Base-by-base conservation (phyloP, 257 asterid genomes). In the Dorcoceras hygrometricum region DNA sequence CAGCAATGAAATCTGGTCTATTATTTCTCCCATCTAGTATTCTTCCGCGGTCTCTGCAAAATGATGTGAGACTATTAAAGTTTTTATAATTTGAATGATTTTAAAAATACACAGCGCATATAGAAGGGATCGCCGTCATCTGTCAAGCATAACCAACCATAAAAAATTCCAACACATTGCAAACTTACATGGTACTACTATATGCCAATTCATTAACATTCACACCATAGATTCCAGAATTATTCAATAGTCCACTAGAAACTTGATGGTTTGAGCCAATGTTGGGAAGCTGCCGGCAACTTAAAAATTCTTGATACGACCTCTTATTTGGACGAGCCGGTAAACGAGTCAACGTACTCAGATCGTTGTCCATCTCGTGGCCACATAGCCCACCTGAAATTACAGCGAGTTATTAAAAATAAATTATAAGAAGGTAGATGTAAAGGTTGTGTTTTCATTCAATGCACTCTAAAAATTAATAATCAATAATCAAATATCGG, bases 21-120 rank as follows among this genome's bases (percentile, higher is more conserved):
- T 70, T 78, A 24, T 22, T 73, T 70, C 69, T 64, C 75, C 50
- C 4, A 12, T 69, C 79, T 51, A 63, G 20, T 65, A 28, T 72
- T 62, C 54, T 34, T 27, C 25, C 6, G 6, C 20, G 28, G 57
- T 56, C 77, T 28, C 79, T 78, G 77, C 74, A 62, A 28, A 70
- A 63, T 56, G 68, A 70, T 60, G 61, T 22, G 23, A 50, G 23
- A 4, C 23, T 4, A 26, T 23, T 32, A 31, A 25, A 3, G 26
- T 64, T 19, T 62, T n/a, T n/a, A n/a, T n/a, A 19, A 53, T 36
- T 54, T 56, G 34, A 50, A 56, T 32, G 54, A 25, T 8, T 9
- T 39, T 32, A 32, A 18, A 68, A 57, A 22, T 69, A 65, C 27
- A 65, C 6, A 32, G 25, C 61, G 20, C 27, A 16, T 28, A 24